Base-by-base conservation (phyloP, 163 green algal genomes). In the Trebouxia gelatinosa region DNA sequence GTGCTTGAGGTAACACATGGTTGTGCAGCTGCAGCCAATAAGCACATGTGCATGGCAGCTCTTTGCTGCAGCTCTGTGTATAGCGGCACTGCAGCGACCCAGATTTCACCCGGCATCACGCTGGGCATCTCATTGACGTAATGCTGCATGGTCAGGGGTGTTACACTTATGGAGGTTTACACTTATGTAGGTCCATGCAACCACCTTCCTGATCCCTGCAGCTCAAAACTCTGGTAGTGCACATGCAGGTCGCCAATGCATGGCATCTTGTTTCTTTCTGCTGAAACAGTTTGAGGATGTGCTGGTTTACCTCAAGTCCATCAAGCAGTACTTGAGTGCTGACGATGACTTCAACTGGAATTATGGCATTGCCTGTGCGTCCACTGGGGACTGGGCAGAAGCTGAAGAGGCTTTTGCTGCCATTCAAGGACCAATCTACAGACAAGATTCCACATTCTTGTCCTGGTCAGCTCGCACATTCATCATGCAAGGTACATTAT, bases 301-400 rank as follows among this genome's bases (percentile, higher is more conserved):
- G 77, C 84, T 96, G 62, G 86, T 95, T 7, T 95, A 88, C 83
- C 83, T 94, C 19, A 80, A 91, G 80, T 92, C 83, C 71, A 89
- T 95, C 83, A 89, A 87, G 50, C 85, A 76, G 9, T 95, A 95
- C 79, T 92, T 93, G 37, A 6, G 82, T 19, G 85, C 86, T 31
- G 92, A 97, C 68, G 87, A 96, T 54, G 89, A 92, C 83, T 95
- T 95, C 84, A 91, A 90, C 81, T 97, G 92, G 92, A 94, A 97
- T 82, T 90, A 90, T 71, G 91, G 84, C 68, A 88, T 94, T 37
- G 87, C 91, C 3, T 89, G 89, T 74, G 87, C 89, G 3, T 85
- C 89, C 5, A 85, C 77, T 2, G 87, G 87, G 11, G 88, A 93
- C 50, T 93, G 87, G 81, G 85, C 85, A 72, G 89, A 95, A 79